phyloP scores from a whole-genome alignment of 257 asterid genomes.

The Solanum chmielewskii region DNA sequence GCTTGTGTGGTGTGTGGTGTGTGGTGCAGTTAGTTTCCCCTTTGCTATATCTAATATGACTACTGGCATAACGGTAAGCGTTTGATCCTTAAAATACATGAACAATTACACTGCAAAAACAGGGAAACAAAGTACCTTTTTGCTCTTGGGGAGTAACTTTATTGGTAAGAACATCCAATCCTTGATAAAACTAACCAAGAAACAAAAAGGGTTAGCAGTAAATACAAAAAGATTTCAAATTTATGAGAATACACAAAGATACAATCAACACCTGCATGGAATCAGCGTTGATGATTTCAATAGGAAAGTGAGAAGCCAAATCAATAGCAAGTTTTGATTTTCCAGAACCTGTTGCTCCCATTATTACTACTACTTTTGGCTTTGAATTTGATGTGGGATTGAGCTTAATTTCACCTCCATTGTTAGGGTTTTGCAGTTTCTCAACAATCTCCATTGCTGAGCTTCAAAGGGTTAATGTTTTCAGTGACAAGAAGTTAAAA shows the following conservation, averaged over 20 bases:
- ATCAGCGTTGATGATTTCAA: constrained; percentile 88
- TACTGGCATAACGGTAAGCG: background rate
- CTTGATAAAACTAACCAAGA: constrained; percentile 47
- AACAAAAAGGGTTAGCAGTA: background rate
- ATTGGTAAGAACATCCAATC: constrained; percentile 84
- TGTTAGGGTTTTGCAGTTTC: background rate
- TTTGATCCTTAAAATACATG: background rate
- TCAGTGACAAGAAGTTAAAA: background rate
- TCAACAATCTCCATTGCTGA: background rate
- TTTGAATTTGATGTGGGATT: constrained; percentile 13
- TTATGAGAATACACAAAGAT: background rate
- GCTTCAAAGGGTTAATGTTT: background rate
- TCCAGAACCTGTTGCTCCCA: constrained; percentile 83
- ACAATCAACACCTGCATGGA: constrained; percentile 66
- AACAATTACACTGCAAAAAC: background rate
- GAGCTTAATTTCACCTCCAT: background rate
- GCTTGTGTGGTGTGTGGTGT: background rate
- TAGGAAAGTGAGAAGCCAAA: constrained; percentile 64
- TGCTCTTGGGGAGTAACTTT: constrained; percentile 65
- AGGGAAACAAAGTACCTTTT: constrained; percentile 37
- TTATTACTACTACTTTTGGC: constrained; percentile 59
- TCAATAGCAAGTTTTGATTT: constrained; percentile 84
- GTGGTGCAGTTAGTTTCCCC: background rate
- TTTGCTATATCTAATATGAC: background rate
- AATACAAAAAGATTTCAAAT: background rate